Evolutionary conservation across 768 basidiomycete genomes (phyloP).

Genomic region (Boletus sp.): DNA sequence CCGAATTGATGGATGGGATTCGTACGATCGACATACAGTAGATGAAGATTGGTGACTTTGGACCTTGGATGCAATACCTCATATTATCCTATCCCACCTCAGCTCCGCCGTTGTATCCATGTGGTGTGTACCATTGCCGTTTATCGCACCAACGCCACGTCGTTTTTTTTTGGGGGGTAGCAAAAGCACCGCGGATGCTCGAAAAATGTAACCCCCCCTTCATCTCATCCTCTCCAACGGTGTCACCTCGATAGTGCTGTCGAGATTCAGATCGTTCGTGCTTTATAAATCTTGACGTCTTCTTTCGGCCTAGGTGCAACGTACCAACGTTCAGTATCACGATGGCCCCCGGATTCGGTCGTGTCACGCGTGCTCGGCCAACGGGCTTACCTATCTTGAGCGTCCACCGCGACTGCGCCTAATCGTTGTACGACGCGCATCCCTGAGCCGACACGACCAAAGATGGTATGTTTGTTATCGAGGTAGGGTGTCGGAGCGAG

Average conservation of each 20-base stretch:
- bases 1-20: not conserved
- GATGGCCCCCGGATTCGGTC: not conserved
- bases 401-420: slow-evolving; percentile 86
- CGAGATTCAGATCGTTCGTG: slow-evolving; percentile 28
- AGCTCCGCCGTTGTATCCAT: too few relatives aligned
- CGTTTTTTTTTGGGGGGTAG: not conserved
- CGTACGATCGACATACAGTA: not conserved
- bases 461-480: slow-evolving; percentile 84
- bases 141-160: not conserved
- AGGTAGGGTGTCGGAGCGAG: slow-evolving; percentile 80
- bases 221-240: not conserved
- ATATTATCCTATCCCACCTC: not conserved
- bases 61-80: not conserved
- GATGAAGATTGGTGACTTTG: not conserved
- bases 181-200: not conserved
- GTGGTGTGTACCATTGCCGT: too few relatives aligned
- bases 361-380: not conserved
- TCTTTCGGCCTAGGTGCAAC: slow-evolving; percentile 48
- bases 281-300: slow-evolving; percentile 90
- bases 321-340: not conserved
- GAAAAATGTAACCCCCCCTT: too few relatives aligned
- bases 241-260: not conserved
- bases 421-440: slow-evolving; percentile 92
- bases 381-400: slow-evolving; percentile 71
- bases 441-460: slow-evolving; percentile 85